Evolutionary conservation across 179 eudicot genomes (phyloP).

Genomic region (Carnegiea gigantea): DNA sequence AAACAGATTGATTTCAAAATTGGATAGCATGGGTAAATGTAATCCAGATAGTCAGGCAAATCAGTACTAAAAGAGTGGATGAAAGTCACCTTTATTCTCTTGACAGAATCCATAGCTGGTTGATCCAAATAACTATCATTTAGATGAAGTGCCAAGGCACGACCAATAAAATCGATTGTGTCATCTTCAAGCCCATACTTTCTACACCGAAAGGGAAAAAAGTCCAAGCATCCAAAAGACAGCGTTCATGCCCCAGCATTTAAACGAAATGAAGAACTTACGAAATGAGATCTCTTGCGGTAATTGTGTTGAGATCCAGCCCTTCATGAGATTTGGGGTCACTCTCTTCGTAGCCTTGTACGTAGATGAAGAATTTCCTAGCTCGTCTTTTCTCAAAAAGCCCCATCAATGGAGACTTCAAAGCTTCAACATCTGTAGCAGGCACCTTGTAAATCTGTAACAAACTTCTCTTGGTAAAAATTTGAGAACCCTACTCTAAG

Average conservation of each 20-base stretch:
- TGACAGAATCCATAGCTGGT: conserved; percentile 71
- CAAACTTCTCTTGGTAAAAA: neutral
- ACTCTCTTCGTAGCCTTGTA: conserved; percentile 74
- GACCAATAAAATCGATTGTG: conserved; percentile 82
- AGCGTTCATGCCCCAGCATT: neutral
- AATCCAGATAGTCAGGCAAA: too few relatives aligned
- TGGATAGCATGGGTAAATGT: too few relatives aligned
- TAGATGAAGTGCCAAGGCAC: conserved; percentile 70
- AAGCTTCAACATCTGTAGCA: conserved; percentile 86
- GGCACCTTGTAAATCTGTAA: conserved; percentile 82
- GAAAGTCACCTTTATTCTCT: conserved; percentile 64
- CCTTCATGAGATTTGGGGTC: conserved; percentile 83
- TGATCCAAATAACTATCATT: conserved; percentile 68
- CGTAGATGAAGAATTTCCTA: conserved; percentile 76
- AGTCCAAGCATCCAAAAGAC: neutral
- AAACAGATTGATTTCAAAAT: too few relatives aligned
- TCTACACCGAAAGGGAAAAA: conserved; percentile 30
- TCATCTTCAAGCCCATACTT: conserved; percentile 86
- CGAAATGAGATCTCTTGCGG: conserved; percentile 72
- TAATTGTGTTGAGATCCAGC: conserved; percentile 52
- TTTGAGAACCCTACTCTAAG: neutral
- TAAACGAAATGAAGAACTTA: conserved; percentile 1
- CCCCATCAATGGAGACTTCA: conserved; percentile 80
- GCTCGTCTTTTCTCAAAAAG: conserved; percentile 83
- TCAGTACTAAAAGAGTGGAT: neutral